Evolutionary conservation across 345 rosid genomes (phyloP), one percentile per base, ranked within the genome.

Genomic region (Pelargonium nanum): DNA sequence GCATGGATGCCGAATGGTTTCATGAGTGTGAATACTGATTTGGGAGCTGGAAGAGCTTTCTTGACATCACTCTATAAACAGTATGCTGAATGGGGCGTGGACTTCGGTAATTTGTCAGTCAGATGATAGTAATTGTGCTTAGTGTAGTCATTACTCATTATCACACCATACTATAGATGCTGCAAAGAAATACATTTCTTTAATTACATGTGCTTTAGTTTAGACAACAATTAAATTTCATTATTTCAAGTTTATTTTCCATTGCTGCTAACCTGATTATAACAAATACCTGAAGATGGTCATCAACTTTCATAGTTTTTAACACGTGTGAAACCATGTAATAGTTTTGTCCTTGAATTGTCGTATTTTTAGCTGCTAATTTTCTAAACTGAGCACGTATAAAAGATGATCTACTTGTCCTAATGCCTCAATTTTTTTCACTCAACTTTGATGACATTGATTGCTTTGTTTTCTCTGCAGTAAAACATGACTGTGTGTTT

Each of bases 31-130:
- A 77, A 85, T 63, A 76, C 84, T 45, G 74, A 79, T 57, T 19
- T 67, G 53, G 86, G 74, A 71, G 90, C 89, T 19, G 92, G 96
- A 68, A 83, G 76, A 72, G 83, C 92, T 1, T 88, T 88, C 77
- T 76, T 88, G 76, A 77, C 77, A 73, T 88, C 96, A 19, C 88
- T 85, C 66, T 83, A 85, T 66, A 62, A 66, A 61, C 88, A 80
- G 65, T 88, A 85, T 70, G 86, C 88, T 1, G 90, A 82, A 30
- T 88, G 96, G 96, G 96, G 96, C 12, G 85, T 88, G 21, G 96
- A 88, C 79, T 85, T 88, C 64, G 85, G 92, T 88, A 80, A 83
- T 26, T 62, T 69, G 34, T 20, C 40, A 15, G 1, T 25, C 55
- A 58, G 4, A 22, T 53, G 26, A 52, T 59, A 50, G 57, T 28